Conservation (phyloP, 371 early-diverging fungal genomes). For the Mortierella sp. region DNA sequence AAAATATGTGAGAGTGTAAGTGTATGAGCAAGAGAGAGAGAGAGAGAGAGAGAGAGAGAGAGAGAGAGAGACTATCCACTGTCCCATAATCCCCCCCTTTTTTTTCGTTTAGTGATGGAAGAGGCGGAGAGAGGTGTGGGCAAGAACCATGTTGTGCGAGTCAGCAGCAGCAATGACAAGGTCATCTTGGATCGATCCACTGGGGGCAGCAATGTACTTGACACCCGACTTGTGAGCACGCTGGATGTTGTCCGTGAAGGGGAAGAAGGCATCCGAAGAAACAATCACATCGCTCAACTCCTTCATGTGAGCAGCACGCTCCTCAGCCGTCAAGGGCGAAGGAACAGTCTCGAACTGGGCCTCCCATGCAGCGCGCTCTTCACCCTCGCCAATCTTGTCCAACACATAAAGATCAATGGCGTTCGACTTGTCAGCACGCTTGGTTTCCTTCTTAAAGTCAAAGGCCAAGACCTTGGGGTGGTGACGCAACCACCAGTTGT, state of each 20-base stretch:
- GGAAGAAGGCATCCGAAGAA: conserved; percentile 98
- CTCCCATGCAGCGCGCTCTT: conserved; percentile 84
- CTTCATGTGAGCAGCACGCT: conserved; percentile 82
- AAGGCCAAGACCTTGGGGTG: conserved; percentile 91
- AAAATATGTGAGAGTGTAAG: too few relatives aligned
- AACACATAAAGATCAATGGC: conserved; percentile 96
- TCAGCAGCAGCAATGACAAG: conserved; percentile 88
- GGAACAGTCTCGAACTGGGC: conserved; percentile 85
- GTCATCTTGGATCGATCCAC: conserved; percentile 90
- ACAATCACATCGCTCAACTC: conserved; percentile 80
- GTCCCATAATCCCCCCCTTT: too few relatives aligned
- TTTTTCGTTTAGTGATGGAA: conserved; percentile 98
- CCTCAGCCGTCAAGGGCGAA: conserved; percentile 78
- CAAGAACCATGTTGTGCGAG: conserved; percentile 82
- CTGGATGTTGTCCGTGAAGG: conserved; percentile 96
- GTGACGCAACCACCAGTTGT: conserved; percentile 98
- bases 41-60: too few relatives aligned
- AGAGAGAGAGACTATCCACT: too few relatives aligned
- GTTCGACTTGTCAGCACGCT: conserved; percentile 96
- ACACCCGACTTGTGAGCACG: conserved; percentile 91
- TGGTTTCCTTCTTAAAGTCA: conserved; percentile 85
- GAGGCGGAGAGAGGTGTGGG: conserved; percentile 87
- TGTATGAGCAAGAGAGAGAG: too few relatives aligned
- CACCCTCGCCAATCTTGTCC: conserved; percentile 84
- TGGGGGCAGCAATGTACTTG: conserved; percentile 88